Conservation (phyloP, 1,284 basidiomycete species). For the Naganishia sp. region DNA sequence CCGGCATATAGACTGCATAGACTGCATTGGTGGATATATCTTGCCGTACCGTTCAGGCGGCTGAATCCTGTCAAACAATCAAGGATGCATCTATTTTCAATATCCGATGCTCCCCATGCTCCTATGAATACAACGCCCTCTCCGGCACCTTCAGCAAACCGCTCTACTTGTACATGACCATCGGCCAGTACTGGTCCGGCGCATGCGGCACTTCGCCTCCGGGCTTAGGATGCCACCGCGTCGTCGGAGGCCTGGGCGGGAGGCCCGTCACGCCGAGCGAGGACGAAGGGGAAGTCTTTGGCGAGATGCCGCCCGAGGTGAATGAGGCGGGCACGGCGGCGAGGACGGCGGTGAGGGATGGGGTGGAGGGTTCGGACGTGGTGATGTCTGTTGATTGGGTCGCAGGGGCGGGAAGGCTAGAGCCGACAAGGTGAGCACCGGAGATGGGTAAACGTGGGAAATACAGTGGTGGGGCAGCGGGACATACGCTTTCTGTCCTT, state of each 20-base stretch:
- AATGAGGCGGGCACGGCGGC: slow-evolving; percentile 67
- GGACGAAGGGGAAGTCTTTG: slow-evolving; percentile 39
- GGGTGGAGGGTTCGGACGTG: slow-evolving; percentile 50
- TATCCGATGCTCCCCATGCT: slow-evolving; percentile 4
- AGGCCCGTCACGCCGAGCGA: slow-evolving; percentile 62
- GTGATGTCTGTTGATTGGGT: slow-evolving; percentile 54
- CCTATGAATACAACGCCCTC: slow-evolving; percentile 20
- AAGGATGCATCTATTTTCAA: neutral
- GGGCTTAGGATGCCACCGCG: slow-evolving; percentile 68
- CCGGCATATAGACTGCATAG: slow-evolving; percentile 12
- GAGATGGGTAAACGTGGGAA: slow-evolving; percentile 1
- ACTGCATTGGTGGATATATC: neutral
- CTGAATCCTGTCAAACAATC: neutral
- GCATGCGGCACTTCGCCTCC: slow-evolving; percentile 74
- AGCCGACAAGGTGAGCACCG: slow-evolving; percentile 30
- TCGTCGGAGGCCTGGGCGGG: slow-evolving; percentile 68
- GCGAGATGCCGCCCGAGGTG: slow-evolving; percentile 55
- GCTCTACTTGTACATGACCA: slow-evolving; percentile 71
- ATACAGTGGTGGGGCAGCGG: slow-evolving; percentile 23
- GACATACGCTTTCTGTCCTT: slow-evolving; percentile 63
- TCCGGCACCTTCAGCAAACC: neutral
- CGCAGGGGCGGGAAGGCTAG: slow-evolving; percentile 63
- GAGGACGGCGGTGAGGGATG: slow-evolving; percentile 61
- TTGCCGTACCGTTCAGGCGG: too few species aligned
- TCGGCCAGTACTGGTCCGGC: slow-evolving; percentile 77